A percentile compares a stretch with the other conserved stretches of the same genome.
Evolutionary conservation across 345 rosid genomes (phyloP).

Genomic region (Citrus sinensis): DNA sequence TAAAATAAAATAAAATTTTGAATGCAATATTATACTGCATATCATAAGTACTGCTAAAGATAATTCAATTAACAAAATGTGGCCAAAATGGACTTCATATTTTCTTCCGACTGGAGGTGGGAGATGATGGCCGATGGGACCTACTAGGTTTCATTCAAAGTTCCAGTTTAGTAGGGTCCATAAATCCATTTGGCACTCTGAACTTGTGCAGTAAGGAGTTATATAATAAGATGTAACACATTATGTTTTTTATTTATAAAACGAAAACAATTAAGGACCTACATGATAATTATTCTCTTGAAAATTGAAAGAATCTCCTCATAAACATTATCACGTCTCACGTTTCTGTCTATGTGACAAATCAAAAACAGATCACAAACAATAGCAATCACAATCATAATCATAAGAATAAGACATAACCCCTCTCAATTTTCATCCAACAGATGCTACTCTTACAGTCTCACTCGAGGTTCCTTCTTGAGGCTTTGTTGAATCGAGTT

Average conservation of each 20-base stretch:
- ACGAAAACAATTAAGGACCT: background rate
- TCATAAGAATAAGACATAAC: background rate
- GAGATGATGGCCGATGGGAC: no score
- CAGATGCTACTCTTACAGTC: constrained; percentile 86
- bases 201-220: no score
- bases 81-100: no score
- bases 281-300: background rate
- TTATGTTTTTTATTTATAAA: no score
- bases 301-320: background rate
- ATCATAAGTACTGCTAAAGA: no score
- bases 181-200: no score
- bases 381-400: background rate
- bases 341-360: background rate
- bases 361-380: background rate
- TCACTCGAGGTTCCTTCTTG: constrained; percentile 92
- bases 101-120: no score
- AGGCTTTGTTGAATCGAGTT: constrained; percentile 67
- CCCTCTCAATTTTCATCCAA: background rate
- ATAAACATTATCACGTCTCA: background rate
- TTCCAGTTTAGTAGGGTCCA: no score
- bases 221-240: background rate
- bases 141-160: no score
- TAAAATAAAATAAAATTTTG: no score
- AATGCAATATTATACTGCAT: no score
- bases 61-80: no score